Conservation (phyloP, 768 basidiomycete genomes). For the Suillus decipiens region DNA sequence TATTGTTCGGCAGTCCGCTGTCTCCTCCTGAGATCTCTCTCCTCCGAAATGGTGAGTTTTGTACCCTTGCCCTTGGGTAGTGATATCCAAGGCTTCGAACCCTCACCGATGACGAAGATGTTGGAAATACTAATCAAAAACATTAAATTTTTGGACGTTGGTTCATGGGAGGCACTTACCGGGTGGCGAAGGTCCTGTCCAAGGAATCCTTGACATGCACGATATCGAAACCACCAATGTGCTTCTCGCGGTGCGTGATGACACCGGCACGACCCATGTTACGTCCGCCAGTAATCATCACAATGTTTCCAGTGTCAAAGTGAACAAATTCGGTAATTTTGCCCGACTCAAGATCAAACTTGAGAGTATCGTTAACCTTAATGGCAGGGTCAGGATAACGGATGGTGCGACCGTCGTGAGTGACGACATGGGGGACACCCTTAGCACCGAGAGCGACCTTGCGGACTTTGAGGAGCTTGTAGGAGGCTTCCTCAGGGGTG, state of each 20-base stretch:
- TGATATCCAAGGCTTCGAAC: conserved; percentile 94
- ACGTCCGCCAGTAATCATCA: conserved; percentile 97
- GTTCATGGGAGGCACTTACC: conserved; percentile 51
- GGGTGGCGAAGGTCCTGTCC: conserved; percentile 96
- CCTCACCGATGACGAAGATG: conserved; percentile 98
- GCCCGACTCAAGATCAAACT: conserved; percentile 92
- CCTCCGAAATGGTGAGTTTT: conserved; percentile 96
- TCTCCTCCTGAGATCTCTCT: conserved; percentile 91
- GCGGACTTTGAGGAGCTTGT: conserved; percentile 95
- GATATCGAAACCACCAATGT: conserved; percentile 98
- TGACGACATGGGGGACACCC: conserved; percentile 96
- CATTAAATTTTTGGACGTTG: neutral
- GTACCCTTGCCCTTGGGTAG: conserved; percentile 97
- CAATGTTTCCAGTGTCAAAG: conserved; percentile 97
- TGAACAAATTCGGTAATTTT: conserved; percentile 93
- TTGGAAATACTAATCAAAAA: conserved; percentile 72
- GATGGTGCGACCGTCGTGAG: conserved; percentile 99
- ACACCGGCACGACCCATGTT: conserved; percentile 99
- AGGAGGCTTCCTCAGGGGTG: conserved; percentile 93
- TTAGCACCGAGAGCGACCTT: conserved; percentile 89
- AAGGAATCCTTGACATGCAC: conserved; percentile 96
- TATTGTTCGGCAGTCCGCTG: conserved; percentile 69
- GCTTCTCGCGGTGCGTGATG: conserved; percentile 96
- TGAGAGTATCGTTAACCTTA: conserved; percentile 96
- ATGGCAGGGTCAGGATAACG: conserved; percentile 97